Evolutionary conservation across 2,329 filamentous ascomycete species (phyloP), one percentile per base, ranked within the genome.

Genomic region (Phaeosphaeriaceae sp.): DNA sequence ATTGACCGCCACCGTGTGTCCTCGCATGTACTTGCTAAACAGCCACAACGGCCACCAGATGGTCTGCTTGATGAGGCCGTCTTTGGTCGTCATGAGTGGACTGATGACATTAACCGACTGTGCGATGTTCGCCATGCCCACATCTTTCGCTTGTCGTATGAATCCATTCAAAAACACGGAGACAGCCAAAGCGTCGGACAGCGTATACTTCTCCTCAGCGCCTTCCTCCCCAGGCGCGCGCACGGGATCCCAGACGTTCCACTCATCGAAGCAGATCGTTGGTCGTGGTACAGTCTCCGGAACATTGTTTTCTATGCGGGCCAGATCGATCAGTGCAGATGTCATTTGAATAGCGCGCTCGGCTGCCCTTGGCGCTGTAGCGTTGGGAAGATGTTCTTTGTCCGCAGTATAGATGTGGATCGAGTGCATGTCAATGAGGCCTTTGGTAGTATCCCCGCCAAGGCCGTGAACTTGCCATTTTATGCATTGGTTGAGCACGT

Each of bases 261-360:
- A 93, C 76, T 93, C 90, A 72, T 93, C 91, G 72, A 93, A 93
- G 81, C 90, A 93, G 73, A 93, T 91, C 51, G 84, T 89, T 48
- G 87, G 89, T 3, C 84, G 80, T 3, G 85, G 84, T n/a, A 88
- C 85, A 0, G 81, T 79, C 0, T 83, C 78, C 0, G 88, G 84
- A 0, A 89, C 83, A 42, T 81, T 78, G 74, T 90, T 89, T 73
- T 91, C 88, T 69, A 91, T 88, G 33, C 88, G 83, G 0, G 90
- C 90, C 1, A 93, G 84, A 72, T 93, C 90, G 64, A 92, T 91
- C 2, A 92, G 80, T 0, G 83, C 81, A 1, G 85, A 85, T 2
- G 89, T 84, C 63, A 91, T 88, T 72, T 91, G 84, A 64, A 93
- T 92, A 3, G 89, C 88, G 25, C 90, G 85, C 79, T 93, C 90